Conservation (phyloP, 2,329 filamentous ascomycete species). For the Fusarium sp. region DNA sequence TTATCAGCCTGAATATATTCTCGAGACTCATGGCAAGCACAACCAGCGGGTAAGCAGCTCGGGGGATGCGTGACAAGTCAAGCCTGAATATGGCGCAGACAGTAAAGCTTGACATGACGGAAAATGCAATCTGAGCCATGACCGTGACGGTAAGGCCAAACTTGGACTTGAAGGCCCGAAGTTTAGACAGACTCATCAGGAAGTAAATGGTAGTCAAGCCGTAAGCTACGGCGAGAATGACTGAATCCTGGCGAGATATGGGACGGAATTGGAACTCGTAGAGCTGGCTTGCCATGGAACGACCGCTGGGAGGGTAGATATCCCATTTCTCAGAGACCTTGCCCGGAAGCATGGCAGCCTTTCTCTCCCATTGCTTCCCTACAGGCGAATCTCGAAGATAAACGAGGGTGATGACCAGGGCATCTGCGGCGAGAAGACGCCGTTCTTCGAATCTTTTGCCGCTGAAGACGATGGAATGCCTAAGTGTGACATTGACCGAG, state of each 20-base stretch:
- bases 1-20: conserved; percentile 83
- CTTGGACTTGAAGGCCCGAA: conserved; percentile 81
- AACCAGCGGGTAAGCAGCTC: conserved; percentile 81
- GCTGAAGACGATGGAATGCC: conserved; percentile 84
- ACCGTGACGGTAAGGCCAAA: conserved; percentile 79
- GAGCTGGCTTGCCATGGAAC: conserved; percentile 66
- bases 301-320: conserved; percentile 71
- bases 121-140: conserved; percentile 75
- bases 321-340: conserved; percentile 68
- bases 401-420: conserved; percentile 81
- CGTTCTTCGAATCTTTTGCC: conserved; percentile 81
- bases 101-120: conserved; percentile 83
- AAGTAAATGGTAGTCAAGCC: conserved; percentile 73
- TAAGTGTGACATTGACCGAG: conserved; percentile 77
- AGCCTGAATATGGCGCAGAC: conserved; percentile 81
- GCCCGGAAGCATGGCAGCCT: conserved; percentile 64
- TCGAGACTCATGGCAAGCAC: conserved; percentile 81
- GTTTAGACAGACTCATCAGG: conserved; percentile 72
- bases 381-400: conserved; percentile 74
- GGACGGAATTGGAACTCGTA: conserved; percentile 85
- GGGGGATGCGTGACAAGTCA: conserved; percentile 79
- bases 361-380: conserved; percentile 73
- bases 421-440: conserved; percentile 77
- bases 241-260: conserved; percentile 74
- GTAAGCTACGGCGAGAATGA: conserved; percentile 75